These are phyloP conservation scores for Xanthoconium purpureum DNA, from an alignment of 768 basidiomycete species.

Conservation along the genomic window DNA sequence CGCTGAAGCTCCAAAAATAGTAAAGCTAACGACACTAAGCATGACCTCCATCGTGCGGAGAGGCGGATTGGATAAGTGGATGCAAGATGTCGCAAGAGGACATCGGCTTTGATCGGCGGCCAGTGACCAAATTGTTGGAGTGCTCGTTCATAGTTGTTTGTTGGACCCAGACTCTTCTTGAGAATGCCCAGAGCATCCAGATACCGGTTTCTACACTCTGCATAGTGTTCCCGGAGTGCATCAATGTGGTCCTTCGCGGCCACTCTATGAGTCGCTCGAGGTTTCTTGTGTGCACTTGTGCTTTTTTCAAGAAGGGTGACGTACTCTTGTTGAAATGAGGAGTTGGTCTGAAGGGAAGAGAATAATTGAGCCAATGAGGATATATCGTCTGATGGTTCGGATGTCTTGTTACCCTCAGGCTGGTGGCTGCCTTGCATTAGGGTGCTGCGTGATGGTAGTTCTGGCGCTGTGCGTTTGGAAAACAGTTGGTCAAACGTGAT, in stretches of 20 bases:
- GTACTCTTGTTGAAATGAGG: not conserved
- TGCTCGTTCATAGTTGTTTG: not conserved
- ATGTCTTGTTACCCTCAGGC: not conserved
- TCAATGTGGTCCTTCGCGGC: not conserved
- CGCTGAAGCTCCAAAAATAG: constrained; percentile 17
- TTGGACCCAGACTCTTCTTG: not conserved
- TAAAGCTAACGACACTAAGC: constrained; percentile 28
- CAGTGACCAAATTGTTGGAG: not conserved
- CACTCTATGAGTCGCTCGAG: not conserved
- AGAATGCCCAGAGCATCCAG: not conserved
- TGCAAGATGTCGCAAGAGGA: not conserved
- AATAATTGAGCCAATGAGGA: not conserved
- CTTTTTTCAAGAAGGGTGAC: not conserved
- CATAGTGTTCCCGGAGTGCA: not conserved
- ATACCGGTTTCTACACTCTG: not conserved
- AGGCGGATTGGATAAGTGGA: not conserved
- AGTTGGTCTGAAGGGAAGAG: not conserved
- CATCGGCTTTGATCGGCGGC: not conserved
- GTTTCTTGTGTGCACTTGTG: not conserved
- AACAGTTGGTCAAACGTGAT: not conserved
- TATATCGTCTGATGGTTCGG: not conserved
- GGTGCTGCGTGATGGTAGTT: not conserved
- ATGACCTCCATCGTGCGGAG: constrained; percentile 25
- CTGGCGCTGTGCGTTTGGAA: not conserved
- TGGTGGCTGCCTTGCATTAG: not conserved